Percentiles rank a stretch among this genome's conserved stretches.
Conservation (phyloP, 1,139 yeast species). For the Saccharomyces hybrid region DNA sequence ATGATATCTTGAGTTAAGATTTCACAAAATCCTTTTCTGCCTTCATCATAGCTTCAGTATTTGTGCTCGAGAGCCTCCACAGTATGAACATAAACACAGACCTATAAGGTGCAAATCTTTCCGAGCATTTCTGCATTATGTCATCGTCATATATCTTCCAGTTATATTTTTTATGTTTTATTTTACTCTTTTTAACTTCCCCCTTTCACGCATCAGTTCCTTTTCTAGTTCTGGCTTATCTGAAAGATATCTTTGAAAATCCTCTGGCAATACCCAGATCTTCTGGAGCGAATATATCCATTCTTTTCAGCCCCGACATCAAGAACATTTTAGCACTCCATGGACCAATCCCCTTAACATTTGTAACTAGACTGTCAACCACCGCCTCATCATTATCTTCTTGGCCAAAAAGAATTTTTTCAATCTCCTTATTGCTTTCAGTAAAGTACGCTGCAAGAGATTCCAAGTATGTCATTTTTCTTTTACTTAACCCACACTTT, state of each 20-base stretch:
- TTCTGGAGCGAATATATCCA: slow-evolving; percentile 67
- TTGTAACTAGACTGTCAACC: slow-evolving; percentile 44
- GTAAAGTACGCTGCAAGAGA: slow-evolving; percentile 55
- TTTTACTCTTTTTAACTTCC: slow-evolving; percentile 32
- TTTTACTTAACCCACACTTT: slow-evolving; percentile 60
- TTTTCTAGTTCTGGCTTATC: slow-evolving; percentile 46
- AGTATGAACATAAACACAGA: slow-evolving; percentile 62
- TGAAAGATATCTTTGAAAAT: slow-evolving; percentile 51
- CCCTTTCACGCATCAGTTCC: slow-evolving; percentile 35
- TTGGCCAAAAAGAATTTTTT: slow-evolving; percentile 37
- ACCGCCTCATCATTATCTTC: slow-evolving; percentile 40
- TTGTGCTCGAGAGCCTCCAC: slow-evolving; percentile 63
- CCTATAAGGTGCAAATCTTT: slow-evolving; percentile 56
- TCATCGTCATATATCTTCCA: slow-evolving; percentile 62
- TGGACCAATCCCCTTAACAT: slow-evolving; percentile 73
- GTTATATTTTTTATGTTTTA: slow-evolving; percentile 36
- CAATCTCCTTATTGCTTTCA: slow-evolving; percentile 37
- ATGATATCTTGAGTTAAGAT: slow-evolving; percentile 3
- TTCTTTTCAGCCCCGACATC: slow-evolving; percentile 55
- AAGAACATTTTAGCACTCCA: slow-evolving; percentile 93
- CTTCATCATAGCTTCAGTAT: slow-evolving; percentile 43
- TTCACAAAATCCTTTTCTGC: slow-evolving; percentile 21
- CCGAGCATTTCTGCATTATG: slow-evolving; percentile 48
- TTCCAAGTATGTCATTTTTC: slow-evolving; percentile 58
- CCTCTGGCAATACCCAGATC: slow-evolving; percentile 87